Conservation (phyloP, 148 eudicot genomes). For the Rhododendron ovatum region DNA sequence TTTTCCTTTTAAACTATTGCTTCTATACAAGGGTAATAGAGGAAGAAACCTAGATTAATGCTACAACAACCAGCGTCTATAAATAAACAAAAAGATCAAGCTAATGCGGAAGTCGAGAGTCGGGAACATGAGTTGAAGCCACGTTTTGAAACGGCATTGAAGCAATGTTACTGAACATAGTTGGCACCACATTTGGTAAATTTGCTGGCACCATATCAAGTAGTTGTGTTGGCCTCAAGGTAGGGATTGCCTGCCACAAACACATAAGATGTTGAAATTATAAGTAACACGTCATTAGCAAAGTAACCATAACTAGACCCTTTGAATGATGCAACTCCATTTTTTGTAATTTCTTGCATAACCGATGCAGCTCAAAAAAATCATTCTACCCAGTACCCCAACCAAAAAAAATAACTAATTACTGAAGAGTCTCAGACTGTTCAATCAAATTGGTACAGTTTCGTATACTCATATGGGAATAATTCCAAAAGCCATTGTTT, state of each 20-base stretch:
- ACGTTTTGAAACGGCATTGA: constrained; percentile 21
- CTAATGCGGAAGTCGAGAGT: constrained; percentile 18
- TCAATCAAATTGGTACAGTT: background rate
- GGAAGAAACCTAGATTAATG: background rate
- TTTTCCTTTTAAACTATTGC: background rate
- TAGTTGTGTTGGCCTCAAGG: constrained; percentile 17
- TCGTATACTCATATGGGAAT: background rate
- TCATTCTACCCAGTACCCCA: background rate
- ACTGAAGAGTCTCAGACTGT: background rate
- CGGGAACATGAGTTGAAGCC: constrained; percentile 12
- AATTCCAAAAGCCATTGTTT: background rate
- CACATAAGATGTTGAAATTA: background rate
- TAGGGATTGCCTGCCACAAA: constrained; percentile 20
- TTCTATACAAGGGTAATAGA: constrained; percentile 9
- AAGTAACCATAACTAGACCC: background rate
- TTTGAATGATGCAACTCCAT: constrained; percentile 8
- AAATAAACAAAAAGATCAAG: background rate
- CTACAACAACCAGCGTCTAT: background rate
- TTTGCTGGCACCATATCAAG: constrained; percentile 22
- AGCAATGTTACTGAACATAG: constrained; percentile 20
- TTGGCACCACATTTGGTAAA: constrained; percentile 21
- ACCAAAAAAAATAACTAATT: background rate
- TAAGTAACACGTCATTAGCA: background rate
- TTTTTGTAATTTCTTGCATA: background rate
- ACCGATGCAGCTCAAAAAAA: background rate